Base-by-base conservation (phyloP, 768 basidiomycete genomes). In the Amanita fuliginea region DNA sequence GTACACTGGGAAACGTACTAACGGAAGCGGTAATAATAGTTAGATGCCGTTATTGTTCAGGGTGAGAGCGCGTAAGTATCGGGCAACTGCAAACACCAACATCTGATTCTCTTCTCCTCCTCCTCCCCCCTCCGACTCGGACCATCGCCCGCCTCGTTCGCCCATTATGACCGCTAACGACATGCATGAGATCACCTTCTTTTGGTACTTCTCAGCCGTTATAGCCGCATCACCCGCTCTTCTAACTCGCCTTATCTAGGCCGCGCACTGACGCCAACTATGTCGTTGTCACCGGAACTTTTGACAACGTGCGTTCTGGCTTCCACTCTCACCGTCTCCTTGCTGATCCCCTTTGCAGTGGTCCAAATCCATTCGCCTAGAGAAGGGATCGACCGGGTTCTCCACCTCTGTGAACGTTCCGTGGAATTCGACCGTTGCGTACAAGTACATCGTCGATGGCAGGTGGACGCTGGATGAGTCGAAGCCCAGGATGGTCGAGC, bases 371-470 rank as follows among this genome's bases (percentile, higher is more conserved):
- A 64, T 74, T 41, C 72, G 64, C 51, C 76, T 87, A 52, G 64
- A 66, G 21, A 81, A 73, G 60, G 71, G 68, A 16, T 64, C 70
- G 14, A 58, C 65, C 24, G 81, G 80, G 3, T 90, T 86, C 63
- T 66, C 69, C 47, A 78, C 72, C 18, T 69, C 63, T 4, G 66
- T 76, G 19, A 59, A 64, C 43, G 67, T 88, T 26, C 81, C 83
- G 1, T 86, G 76, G 76, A 76, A 70, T 42, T 60, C 75, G 44
- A 82, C 78, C 57, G 66, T 86, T 50, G 58, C 67, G 6, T 91
- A 84, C 77, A 91, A 91, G 64, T 91, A 79, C 60, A 69, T 89
- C 60, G 86, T 90, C 47, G 88, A 91, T 60, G 81, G 80, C 32
- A 57, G 63, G 52, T 90, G 85, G 86, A 56, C 67, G 42, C 69